These are phyloP conservation scores for Dendrocalamus latiflorus DNA, from an alignment of 202 grass and related monocot species.

Conservation along the genomic window DNA sequence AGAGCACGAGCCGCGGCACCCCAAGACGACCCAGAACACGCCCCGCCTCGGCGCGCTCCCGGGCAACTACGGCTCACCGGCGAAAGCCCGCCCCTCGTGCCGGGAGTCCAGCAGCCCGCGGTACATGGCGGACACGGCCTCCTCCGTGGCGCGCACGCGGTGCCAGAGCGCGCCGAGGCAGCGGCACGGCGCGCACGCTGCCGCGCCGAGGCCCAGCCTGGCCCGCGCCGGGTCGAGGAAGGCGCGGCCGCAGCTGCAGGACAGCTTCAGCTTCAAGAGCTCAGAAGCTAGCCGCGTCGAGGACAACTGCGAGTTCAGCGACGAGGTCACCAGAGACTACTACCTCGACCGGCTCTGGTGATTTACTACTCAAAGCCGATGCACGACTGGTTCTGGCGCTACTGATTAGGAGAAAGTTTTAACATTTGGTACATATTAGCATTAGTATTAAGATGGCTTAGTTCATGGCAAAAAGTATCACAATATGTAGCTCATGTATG, in stretches of 20 bases:
- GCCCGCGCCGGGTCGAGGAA: not conserved
- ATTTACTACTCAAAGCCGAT: not conserved
- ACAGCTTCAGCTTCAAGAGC: slow-evolving; percentile 41
- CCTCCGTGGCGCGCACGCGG: slow-evolving; percentile 63
- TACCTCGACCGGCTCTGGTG: slow-evolving; percentile 94
- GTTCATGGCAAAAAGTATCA: not conserved
- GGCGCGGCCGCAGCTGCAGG: slow-evolving; percentile 29
- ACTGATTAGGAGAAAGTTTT: not conserved
- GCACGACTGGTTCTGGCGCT: not conserved
- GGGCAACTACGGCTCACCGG: slow-evolving; percentile 33
- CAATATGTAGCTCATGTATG: not conserved
- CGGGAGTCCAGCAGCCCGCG: slow-evolving; percentile 45
- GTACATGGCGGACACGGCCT: slow-evolving; percentile 88
- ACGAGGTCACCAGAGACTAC: slow-evolving; percentile 64
- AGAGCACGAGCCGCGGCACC: slow-evolving; percentile 14
- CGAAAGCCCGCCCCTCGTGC: slow-evolving; percentile 12
- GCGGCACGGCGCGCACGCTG: slow-evolving; percentile 12
- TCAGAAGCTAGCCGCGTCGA: slow-evolving; percentile 39
- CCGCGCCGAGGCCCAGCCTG: not conserved
- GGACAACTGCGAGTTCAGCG: slow-evolving; percentile 15
- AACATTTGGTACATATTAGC: slow-evolving; percentile 11
- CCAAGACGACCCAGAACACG: slow-evolving; percentile 73
- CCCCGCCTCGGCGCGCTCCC: slow-evolving; percentile 41
- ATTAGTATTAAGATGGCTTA: not conserved
- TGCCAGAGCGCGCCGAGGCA: slow-evolving; percentile 67